These are phyloP conservation scores for Brassica hybrid DNA, from an alignment of 441 rosid genomes.

Conservation along the genomic window DNA sequence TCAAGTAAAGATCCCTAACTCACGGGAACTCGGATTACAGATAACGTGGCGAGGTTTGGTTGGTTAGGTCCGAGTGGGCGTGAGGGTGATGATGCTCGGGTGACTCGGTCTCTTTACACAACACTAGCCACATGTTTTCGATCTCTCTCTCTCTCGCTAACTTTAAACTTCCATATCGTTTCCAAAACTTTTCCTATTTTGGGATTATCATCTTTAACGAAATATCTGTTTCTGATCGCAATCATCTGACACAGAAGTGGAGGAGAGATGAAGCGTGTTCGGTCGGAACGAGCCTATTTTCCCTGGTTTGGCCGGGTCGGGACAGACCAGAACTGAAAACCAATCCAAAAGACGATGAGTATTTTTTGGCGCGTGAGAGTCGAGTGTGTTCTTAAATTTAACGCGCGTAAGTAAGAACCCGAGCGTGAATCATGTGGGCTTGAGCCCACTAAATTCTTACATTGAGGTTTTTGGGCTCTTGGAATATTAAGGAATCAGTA, in stretches of 20 bases:
- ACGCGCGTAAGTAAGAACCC: not conserved
- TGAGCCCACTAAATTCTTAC: slow-evolving; percentile 17
- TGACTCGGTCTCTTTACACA: slow-evolving; percentile 42
- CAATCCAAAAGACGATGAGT: slow-evolving; percentile 5
- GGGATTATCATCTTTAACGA: slow-evolving; percentile 32
- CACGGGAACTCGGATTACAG: slow-evolving; percentile 38
- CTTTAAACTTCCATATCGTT: slow-evolving; percentile 14
- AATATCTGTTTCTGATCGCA: slow-evolving; percentile 36
- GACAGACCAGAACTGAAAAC: not conserved
- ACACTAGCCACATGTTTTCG: slow-evolving; percentile 42
- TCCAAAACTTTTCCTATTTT: slow-evolving; percentile 18
- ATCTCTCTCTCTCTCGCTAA: slow-evolving; percentile 22
- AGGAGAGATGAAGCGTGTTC: slow-evolving; percentile 30
- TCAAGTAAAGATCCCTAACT: slow-evolving; percentile 42
- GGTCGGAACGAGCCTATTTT: slow-evolving; percentile 13
- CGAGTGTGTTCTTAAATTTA: not conserved
- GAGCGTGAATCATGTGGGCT: slow-evolving; percentile 11
- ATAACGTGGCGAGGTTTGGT: slow-evolving; percentile 37
- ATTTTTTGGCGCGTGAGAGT: not conserved
- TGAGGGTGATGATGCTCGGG: slow-evolving; percentile 31
- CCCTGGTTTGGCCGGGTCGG: slow-evolving; percentile 17
- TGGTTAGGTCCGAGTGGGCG: slow-evolving; percentile 40
- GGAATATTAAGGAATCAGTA: not conserved
- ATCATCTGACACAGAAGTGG: slow-evolving; percentile 23
- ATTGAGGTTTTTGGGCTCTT: not conserved